Evolutionary conservation across 1,284 basidiomycete genomes (phyloP), one percentile per base, ranked within the genome.

Genomic region (Heterobasidion parviporum): DNA sequence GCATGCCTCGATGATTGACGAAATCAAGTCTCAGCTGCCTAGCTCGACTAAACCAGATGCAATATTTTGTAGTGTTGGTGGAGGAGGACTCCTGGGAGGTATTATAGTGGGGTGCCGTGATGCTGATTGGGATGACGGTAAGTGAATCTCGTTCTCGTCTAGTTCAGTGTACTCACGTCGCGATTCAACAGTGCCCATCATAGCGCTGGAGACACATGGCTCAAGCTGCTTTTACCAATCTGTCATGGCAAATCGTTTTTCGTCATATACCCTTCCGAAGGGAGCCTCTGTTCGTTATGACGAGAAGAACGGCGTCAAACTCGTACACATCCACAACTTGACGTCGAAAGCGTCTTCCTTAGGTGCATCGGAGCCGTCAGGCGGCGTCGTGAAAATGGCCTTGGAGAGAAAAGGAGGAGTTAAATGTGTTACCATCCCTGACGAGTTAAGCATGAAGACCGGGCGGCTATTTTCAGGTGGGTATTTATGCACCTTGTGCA

Each of bases 21-120:
- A 90, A 64, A 80, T 87, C 50, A 66, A 72, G 15, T 61, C 63
- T 14, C 84, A 88, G 61, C 68, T 89, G 2, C 67, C 69, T 3
- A 44, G 50, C 6, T 63, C 56, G 0, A 57, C 48, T 7, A 79
- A 77, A 61, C 88, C 88, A 2, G 80, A 84, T 59, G 86, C 85
- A 1, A 82, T 90, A 47, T 80, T 90, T 59, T 89, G 88, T 61
- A 84, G 83, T 55, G 85, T 89, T 8, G 88, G 88, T 32, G 87
- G 88, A 0, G 87, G 77, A 1, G 87, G 88, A 0, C 70, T 90
- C 1, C 68, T 87, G 2, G 85, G 82, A 14, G 87, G 88, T 0
- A 69, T 89, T 46, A 79, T 90, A 41, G 66, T 74, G 7, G 87
- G 87, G 6, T 88, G 85, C 61, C 74, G 75, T 58, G 66, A 66